These are phyloP conservation scores for Abrus precatorius DNA, from an alignment of 306 rosid genomes.

Conservation along the genomic window DNA sequence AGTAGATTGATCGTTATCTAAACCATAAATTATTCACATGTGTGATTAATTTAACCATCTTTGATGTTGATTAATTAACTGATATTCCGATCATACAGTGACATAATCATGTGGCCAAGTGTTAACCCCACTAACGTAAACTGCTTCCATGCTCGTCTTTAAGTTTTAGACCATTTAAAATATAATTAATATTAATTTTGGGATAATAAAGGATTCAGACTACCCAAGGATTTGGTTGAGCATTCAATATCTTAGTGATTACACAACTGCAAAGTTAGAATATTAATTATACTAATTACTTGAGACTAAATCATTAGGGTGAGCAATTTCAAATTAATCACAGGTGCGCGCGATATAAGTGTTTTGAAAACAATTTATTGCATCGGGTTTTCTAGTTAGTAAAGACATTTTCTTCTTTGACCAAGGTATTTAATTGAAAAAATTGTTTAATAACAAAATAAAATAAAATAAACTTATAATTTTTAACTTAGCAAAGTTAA, in stretches of 20 bases:
- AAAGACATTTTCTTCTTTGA: too few relatives aligned
- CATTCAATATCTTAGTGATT: not conserved
- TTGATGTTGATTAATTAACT: conserved; percentile 14
- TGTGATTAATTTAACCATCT: conserved; percentile 29
- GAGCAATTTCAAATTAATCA: not conserved
- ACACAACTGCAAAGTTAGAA: not conserved
- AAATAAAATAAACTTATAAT: too few relatives aligned
- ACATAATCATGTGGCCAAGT: not conserved
- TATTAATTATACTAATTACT: too few relatives aligned
- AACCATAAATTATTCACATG: not conserved
- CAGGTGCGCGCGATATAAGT: not conserved
- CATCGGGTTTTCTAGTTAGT: not conserved
- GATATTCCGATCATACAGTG: not conserved
- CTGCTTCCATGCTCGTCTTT: not conserved
- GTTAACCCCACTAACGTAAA: conserved; percentile 1
- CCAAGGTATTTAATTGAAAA: too few relatives aligned
- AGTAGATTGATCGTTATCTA: conserved; percentile 14
- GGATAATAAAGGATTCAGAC: not conserved
- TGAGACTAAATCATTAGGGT: too few relatives aligned
- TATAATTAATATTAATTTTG: too few relatives aligned
- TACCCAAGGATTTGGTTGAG: not conserved
- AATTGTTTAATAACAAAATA: too few relatives aligned
- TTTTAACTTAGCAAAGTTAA: too few relatives aligned
- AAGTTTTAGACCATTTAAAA: not conserved
- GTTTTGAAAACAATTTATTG: not conserved